phyloP scores from a whole-genome alignment of 441 rosid species.

The Aquilaria agallochum region DNA sequence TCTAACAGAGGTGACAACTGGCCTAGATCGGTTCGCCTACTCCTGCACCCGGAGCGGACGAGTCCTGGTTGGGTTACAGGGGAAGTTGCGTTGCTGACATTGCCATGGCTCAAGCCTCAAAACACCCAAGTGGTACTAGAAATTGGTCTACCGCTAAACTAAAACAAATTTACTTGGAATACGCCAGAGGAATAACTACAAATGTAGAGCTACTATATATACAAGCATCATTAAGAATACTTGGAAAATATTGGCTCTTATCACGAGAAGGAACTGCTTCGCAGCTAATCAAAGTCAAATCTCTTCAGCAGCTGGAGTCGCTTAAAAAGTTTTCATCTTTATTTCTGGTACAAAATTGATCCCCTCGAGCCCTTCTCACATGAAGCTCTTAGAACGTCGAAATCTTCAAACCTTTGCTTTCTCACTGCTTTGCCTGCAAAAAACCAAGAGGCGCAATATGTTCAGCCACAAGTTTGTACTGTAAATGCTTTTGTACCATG shows the following conservation, averaged over 20 bases:
- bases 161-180: too few relatives aligned
- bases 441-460: background rate
- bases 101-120: too few relatives aligned
- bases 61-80: too few relatives aligned
- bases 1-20: too few relatives aligned
- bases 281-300: background rate
- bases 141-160: too few relatives aligned
- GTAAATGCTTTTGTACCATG: background rate
- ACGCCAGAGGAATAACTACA: too few relatives aligned
- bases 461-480: background rate
- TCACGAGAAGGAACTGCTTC: constrained; percentile 3
- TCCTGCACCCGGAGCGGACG: too few relatives aligned
- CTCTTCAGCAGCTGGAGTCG: background rate
- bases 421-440: constrained; percentile 50
- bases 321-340: background rate
- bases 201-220: too few relatives aligned
- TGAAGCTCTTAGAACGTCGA: background rate
- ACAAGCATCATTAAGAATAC: background rate
- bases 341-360: constrained; percentile 2
- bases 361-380: background rate
- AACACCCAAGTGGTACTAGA: too few relatives aligned
- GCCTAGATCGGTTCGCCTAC: too few relatives aligned
- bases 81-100: too few relatives aligned
- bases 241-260: background rate
- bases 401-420: constrained; percentile 4